Evolutionary conservation across 2,329 filamentous ascomycete species (phyloP).

Genomic region (Aspergillus costaricaensis): DNA sequence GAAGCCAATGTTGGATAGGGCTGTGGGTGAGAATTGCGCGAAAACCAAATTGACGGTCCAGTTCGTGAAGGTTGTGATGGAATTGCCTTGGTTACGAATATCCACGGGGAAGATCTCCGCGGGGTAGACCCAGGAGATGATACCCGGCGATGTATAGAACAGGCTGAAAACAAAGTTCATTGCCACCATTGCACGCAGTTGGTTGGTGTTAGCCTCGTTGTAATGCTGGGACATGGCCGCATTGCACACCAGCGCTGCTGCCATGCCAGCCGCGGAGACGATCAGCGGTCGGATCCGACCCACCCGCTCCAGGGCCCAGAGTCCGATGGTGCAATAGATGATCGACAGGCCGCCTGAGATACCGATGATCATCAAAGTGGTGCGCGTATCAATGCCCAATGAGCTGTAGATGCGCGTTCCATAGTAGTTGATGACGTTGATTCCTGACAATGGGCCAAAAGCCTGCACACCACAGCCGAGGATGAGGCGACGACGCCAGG

Average conservation of each 20-base stretch:
- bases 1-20: slow-evolving; percentile 46
- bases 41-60: slow-evolving; percentile 51
- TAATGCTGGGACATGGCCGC: slow-evolving; percentile 42
- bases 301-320: slow-evolving; percentile 48
- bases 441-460: slow-evolving; percentile 51
- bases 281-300: slow-evolving; percentile 52
- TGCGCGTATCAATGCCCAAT: slow-evolving; percentile 47
- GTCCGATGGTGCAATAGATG: slow-evolving; percentile 48
- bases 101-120: slow-evolving; percentile 50
- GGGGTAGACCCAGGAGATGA: slow-evolving; percentile 49
- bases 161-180: slow-evolving; percentile 50
- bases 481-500: slow-evolving; percentile 49
- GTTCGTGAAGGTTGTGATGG: slow-evolving; percentile 46
- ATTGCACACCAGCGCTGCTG: slow-evolving; percentile 39
- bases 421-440: slow-evolving; percentile 51
- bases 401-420: slow-evolving; percentile 46
- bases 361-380: slow-evolving; percentile 53
- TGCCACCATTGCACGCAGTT: slow-evolving; percentile 46
- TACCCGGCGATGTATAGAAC: slow-evolving; percentile 46
- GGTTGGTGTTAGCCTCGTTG: slow-evolving; percentile 35
- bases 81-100: slow-evolving; percentile 42
- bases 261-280: slow-evolving; percentile 44
- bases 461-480: slow-evolving; percentile 51
- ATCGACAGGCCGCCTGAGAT: slow-evolving; percentile 53
- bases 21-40: slow-evolving; percentile 51